Evolutionary conservation across 306 rosid genomes (phyloP), one percentile per base, ranked within the genome.

Genomic region (Casuarina equisetifolia): DNA sequence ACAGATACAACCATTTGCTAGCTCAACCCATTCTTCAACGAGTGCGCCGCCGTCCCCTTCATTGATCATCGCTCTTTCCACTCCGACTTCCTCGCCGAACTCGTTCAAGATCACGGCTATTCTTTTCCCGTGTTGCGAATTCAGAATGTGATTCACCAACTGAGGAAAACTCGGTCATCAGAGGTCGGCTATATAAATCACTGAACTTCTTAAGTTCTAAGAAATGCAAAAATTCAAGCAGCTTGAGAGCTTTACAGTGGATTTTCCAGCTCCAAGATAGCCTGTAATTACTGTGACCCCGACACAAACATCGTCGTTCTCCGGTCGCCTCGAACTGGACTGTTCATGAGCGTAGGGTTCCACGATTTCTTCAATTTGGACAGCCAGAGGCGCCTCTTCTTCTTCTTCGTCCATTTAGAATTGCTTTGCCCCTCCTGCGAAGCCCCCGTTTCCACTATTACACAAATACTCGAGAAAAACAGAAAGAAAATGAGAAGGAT

Each of bases 11-110:
- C 98, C 98, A 80, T 95, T 92, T 7, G 93, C 96, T 73, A 95
- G 88, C 85, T 95, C 98, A 80, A 95, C 96, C 98, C 98, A 95
- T 82, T 95, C 98, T 78, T 95, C 97, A 73, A 95, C 97, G 51
- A 95, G 85, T 1, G 97, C 95, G 57, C 97, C 97, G 2, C 88
- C 92, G 70, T 92, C 97, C 49, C 98, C 98, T 87, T 95, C 93
- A 55, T 95, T 92, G 19, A 95, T 95, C 98, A 95, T 88, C 0
- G 98, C 98, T 46, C 98, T 95, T 80, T 95, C 97, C 57, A 95
- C 96, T 8, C 98, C 98, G 77, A 95, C 87, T 81, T 95, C 98
- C 84, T 95, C 97, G 32, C 98, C 98, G 32, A 95, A 95, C 82
- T 95, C 97, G 78, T 95, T 95, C 83, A 95, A 76, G 80, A 92